phyloP scores from a whole-genome alignment of 2,329 filamentous ascomycete species.

The Penicillium aurantiogriseum region DNA sequence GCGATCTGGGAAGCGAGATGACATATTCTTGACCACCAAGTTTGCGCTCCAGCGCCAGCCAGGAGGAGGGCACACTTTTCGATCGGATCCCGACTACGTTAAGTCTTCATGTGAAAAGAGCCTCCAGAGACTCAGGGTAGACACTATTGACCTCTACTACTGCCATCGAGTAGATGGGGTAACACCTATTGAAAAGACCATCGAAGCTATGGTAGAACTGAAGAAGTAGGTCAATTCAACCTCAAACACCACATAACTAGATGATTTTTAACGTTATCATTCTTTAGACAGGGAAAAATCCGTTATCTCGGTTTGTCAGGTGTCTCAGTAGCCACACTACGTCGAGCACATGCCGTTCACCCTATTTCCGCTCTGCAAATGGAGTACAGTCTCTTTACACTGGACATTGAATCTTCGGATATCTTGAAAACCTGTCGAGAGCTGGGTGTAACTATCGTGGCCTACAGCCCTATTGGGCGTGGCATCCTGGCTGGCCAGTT shows the following conservation, averaged over 20 bases:
- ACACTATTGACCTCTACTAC: constrained; percentile 45
- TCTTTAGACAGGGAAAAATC: constrained; percentile 47
- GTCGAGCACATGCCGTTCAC: constrained; percentile 45
- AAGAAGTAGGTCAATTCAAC: constrained; percentile 31
- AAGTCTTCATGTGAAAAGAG: constrained; percentile 36
- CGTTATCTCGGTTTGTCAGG: constrained; percentile 48
- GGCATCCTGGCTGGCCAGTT: constrained; percentile 40
- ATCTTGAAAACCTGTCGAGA: constrained; percentile 48
- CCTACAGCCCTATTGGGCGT: constrained; percentile 44
- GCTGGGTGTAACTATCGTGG: constrained; percentile 45
- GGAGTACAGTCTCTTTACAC: constrained; percentile 47
- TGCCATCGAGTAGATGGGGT: constrained; percentile 45
- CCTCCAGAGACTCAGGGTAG: constrained; percentile 37
- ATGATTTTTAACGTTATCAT: neutral
- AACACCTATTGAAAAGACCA: constrained; percentile 47
- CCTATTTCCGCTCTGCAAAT: constrained; percentile 49
- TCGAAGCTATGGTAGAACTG: constrained; percentile 45
- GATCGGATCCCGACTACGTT: constrained; percentile 40
- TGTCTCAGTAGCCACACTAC: constrained; percentile 46
- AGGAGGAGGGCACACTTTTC: constrained; percentile 11
- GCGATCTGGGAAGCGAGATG: constrained; percentile 35
- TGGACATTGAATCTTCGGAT: constrained; percentile 46
- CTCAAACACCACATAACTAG: neutral
- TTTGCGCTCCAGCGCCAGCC: constrained; percentile 28
- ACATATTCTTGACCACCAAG: constrained; percentile 44